Percentiles rank a stretch among this genome's conserved stretches.
phyloP scores from a whole-genome alignment of 208 protist species.

The Acanthamoeba culbertsoni region DNA sequence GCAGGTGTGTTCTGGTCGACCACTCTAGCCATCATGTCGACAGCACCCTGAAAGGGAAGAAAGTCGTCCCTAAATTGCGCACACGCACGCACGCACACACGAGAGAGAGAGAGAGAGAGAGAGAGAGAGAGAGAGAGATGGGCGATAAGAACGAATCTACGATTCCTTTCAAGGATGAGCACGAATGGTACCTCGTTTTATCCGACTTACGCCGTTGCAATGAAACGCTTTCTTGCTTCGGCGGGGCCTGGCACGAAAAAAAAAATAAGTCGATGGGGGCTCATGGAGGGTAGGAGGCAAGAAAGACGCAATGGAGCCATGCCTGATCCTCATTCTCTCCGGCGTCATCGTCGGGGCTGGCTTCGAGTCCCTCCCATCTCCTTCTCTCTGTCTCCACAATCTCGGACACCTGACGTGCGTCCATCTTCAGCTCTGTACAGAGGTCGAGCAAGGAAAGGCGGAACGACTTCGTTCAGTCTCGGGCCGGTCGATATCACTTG shows the following conservation, averaged over 20 bases:
- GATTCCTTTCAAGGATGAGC: no score
- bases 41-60: not conserved
- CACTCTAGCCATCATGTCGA: not conserved
- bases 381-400: not conserved
- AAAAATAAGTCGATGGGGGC: not conserved
- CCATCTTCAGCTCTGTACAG: not conserved
- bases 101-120: not conserved
- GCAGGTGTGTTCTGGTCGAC: not conserved
- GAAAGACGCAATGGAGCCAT: not conserved
- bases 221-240: constrained; percentile 30
- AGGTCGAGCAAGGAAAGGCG: not conserved
- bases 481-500: no score
- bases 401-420: not conserved
- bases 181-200: no score
- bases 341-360: not conserved
- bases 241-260: not conserved
- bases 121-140: not conserved
- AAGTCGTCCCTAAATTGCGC: not conserved
- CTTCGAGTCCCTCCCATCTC: not conserved
- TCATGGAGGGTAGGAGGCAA: not conserved
- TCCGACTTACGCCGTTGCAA: not conserved
- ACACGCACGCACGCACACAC: not conserved
- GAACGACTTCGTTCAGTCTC: no score
- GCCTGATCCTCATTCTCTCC: not conserved
- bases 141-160: not conserved